A percentile compares a stretch with the other conserved stretches of the same genome.
Evolutionary conservation across 495 filamentous ascomycete genomes (phyloP).

Genomic region (Rusavskia elegans): DNA sequence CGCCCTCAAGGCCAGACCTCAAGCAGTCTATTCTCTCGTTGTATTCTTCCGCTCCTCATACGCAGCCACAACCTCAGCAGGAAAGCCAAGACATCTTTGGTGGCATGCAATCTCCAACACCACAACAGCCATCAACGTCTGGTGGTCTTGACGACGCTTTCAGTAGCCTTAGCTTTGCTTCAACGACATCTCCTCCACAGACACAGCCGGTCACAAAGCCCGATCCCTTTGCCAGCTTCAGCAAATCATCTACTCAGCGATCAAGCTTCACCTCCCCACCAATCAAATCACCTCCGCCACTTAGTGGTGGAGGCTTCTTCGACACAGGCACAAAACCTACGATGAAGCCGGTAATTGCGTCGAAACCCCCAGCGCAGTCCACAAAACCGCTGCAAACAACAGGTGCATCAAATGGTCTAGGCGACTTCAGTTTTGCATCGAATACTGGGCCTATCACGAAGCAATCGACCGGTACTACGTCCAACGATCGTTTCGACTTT

Average conservation of each 20-base stretch:
- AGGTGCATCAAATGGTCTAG: conserved; percentile 30
- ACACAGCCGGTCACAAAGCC: conserved; percentile 34
- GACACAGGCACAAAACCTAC: conserved; percentile 39
- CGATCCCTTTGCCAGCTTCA: conserved; percentile 58
- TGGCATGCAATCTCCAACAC: conserved; percentile 43
- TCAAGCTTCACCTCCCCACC: conserved; percentile 36
- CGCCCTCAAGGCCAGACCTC: conserved; percentile 74
- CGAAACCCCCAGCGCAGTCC: conserved; percentile 23
- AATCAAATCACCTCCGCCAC: conserved; percentile 33
- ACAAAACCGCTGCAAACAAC: conserved; percentile 25
- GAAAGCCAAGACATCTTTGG: conserved; percentile 52
- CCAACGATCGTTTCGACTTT: conserved; percentile 69
- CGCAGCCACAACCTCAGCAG: conserved; percentile 40
- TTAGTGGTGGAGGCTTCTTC: conserved; percentile 67
- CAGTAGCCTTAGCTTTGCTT: conserved; percentile 58
- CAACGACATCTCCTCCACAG: conserved; percentile 37
- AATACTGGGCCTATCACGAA: conserved; percentile 28
- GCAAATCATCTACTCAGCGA: conserved; percentile 32
- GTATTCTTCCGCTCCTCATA: conserved; percentile 69
- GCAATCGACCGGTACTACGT: conserved; percentile 26
- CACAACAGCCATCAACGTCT: conserved; percentile 35
- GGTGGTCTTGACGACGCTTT: conserved; percentile 80
- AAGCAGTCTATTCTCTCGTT: conserved; percentile 95
- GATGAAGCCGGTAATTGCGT: conserved; percentile 30
- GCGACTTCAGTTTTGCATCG: conserved; percentile 32